A percentile compares a stretch with the other conserved stretches of the same genome.
phyloP scores from a whole-genome alignment of 257 asterid genomes.

The Fraxinus anomala region DNA sequence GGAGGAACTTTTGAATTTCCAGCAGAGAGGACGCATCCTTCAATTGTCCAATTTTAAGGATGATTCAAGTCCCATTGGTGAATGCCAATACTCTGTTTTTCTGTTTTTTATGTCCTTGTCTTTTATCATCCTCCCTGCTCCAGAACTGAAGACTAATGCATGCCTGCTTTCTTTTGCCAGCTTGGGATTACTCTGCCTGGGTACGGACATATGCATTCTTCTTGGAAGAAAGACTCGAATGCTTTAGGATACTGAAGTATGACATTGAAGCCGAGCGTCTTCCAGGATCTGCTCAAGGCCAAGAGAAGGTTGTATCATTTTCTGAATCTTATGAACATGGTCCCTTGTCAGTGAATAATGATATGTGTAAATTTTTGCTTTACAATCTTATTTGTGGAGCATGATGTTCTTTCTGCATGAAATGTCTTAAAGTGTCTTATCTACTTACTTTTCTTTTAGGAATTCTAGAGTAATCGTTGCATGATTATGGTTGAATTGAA shows the following conservation, averaged over 20 bases:
- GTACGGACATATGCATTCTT: conserved; percentile 83
- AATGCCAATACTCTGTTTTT: conserved; percentile 6
- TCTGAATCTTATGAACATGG: not conserved
- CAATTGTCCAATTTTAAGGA: conserved; percentile 91
- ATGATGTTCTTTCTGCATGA: not conserved
- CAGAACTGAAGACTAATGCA: conserved; percentile 6
- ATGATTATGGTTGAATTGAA: not conserved
- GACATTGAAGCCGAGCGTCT: conserved; percentile 80
- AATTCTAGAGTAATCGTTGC: not conserved
- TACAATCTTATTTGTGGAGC: not conserved
- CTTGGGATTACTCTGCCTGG: conserved; percentile 99
- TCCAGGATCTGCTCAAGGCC: conserved; percentile 73
- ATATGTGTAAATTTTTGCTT: not conserved
- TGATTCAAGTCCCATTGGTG: conserved; percentile 87
- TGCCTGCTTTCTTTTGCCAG: conserved; percentile 41
- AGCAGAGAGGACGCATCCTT: conserved; percentile 74
- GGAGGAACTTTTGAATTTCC: conserved; percentile 80
- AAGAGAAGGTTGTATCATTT: conserved; percentile 63
- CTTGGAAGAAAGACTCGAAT: conserved; percentile 92
- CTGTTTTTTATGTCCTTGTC: not conserved
- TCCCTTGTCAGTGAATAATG: not conserved
- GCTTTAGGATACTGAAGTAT: conserved; percentile 75
- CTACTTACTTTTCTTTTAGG: not conserved
- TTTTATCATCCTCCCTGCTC: not conserved
- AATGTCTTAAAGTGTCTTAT: not conserved